Evolutionary conservation across 2,329 filamentous ascomycete species (phyloP), one percentile per base, ranked within the genome.

Genomic region (Penicillium sp.): DNA sequence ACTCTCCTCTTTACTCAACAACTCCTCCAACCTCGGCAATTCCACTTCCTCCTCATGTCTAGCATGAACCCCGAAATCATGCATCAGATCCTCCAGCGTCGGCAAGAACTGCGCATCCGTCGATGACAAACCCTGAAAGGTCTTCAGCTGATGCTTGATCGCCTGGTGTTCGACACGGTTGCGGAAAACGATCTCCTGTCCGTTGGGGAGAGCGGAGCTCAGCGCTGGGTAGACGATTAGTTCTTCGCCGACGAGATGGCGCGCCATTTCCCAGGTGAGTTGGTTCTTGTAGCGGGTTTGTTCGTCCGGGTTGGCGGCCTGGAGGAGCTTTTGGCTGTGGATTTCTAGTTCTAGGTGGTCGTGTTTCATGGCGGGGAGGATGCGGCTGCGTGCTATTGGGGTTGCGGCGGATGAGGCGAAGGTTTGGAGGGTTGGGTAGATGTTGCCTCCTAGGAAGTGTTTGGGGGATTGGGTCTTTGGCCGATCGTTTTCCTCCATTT

Each of bases 221-320:
- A 82, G 65, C 0, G 75, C 77, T 0, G 80, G 79, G 50, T 81
- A 81, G 2, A 82, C 66, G 8, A 82, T 65, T 28, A 80, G 61
- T 54, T 80, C 78, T 53, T 80, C 76, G 11, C 72, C 75, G 44
- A 80, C 69, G 0, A 72, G 67, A 56, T 80, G 77, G 3, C 77
- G 74, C 28, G 77, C 74, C 1, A 80, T 63, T 52, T 79, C 75
- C 77, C 78, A 80, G 19, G 72, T 74, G 54, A 80, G 75, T 50
- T 77, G 72, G 53, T 80, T 80, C 50, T 76, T 72, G 56, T 67
- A 79, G 14, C 73, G 70, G 16, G 66, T 68, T 52, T 75, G 69
- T 36, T 74, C 66, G 34, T 78, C 76, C 11, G 62, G 57, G 46
- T 77, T 68, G 7, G 56, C 61, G 6, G 72, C 65, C 18, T 66